Evolutionary conservation across 768 basidiomycete genomes (phyloP).

Genomic region (Russula sp.): DNA sequence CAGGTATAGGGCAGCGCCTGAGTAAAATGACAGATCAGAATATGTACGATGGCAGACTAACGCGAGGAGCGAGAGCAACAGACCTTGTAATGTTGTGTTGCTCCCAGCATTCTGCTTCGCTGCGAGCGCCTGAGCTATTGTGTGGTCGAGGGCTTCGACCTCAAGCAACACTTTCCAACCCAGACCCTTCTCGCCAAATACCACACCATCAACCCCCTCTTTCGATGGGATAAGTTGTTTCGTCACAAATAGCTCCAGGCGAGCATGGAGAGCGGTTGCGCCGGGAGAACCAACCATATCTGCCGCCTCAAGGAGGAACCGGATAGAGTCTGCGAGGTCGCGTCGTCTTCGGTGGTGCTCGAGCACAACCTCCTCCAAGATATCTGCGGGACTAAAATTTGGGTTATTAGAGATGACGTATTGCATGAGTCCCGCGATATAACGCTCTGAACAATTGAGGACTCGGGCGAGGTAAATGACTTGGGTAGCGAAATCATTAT

Average conservation of each 20-base stretch:
- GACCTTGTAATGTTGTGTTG: conserved; percentile 56
- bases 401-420: conserved; percentile 56
- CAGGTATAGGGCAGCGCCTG: conserved; percentile 41
- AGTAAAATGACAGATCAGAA: neutral
- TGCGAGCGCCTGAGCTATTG: conserved; percentile 45
- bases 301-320: conserved; percentile 59
- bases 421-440: conserved; percentile 63
- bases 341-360: conserved; percentile 65
- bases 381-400: conserved; percentile 49
- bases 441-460: conserved; percentile 76
- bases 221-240: conserved; percentile 44
- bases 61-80: conserved; percentile 17
- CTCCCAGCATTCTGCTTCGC: conserved; percentile 56
- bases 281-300: conserved; percentile 40
- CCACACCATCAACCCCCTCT: conserved; percentile 24
- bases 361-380: conserved; percentile 57
- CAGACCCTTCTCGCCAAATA: conserved; percentile 36
- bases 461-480: conserved; percentile 73
- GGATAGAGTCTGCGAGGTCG: conserved; percentile 61
- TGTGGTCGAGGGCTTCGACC: conserved; percentile 50
- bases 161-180: conserved; percentile 53
- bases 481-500: conserved; percentile 72
- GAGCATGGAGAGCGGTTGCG: conserved; percentile 41
- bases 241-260: conserved; percentile 48
- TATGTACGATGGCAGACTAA: neutral